phyloP scores from a whole-genome alignment of 805 yeast genomes.

The Wickerhamiella allomyrinae region DNA sequence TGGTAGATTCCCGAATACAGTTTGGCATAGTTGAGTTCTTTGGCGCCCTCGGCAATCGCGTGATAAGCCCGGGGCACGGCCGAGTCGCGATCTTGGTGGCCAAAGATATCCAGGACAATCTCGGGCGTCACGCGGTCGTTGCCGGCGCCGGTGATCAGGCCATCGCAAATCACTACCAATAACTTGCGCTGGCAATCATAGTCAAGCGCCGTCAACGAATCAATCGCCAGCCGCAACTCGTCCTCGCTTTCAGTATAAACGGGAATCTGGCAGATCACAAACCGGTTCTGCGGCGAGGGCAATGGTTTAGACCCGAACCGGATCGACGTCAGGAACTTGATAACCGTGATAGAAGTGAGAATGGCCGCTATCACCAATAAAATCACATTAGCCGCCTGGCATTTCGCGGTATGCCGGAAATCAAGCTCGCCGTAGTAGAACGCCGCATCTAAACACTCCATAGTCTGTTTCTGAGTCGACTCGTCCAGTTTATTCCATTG shows the following conservation, averaged over 20 bases:
- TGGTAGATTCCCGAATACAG: slow-evolving; percentile 50
- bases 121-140: slow-evolving; percentile 44
- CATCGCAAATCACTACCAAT: slow-evolving; percentile 44
- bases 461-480: slow-evolving; percentile 14
- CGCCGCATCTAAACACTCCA: slow-evolving; percentile 26
- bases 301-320: slow-evolving; percentile 26
- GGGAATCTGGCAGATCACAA: slow-evolving; percentile 31
- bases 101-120: slow-evolving; percentile 35
- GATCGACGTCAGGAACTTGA: slow-evolving; percentile 28
- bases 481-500: slow-evolving; percentile 19
- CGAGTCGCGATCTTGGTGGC: slow-evolving; percentile 35
- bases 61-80: slow-evolving; percentile 34
- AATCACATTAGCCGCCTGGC: slow-evolving; percentile 29
- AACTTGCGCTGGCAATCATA: slow-evolving; percentile 45
- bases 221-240: slow-evolving; percentile 41
- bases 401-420: slow-evolving; percentile 27
- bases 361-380: slow-evolving; percentile 27
- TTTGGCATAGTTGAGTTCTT: slow-evolving; percentile 46
- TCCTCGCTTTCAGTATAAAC: slow-evolving; percentile 44
- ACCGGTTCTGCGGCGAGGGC: slow-evolving; percentile 28
- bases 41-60: slow-evolving; percentile 45
- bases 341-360: slow-evolving; percentile 26
- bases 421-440: slow-evolving; percentile 27
- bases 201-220: slow-evolving; percentile 40
- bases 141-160: slow-evolving; percentile 46